These are phyloP conservation scores for Cyberlindnera petersonii DNA, from an alignment of 805 yeast species.

Conservation along the genomic window DNA sequence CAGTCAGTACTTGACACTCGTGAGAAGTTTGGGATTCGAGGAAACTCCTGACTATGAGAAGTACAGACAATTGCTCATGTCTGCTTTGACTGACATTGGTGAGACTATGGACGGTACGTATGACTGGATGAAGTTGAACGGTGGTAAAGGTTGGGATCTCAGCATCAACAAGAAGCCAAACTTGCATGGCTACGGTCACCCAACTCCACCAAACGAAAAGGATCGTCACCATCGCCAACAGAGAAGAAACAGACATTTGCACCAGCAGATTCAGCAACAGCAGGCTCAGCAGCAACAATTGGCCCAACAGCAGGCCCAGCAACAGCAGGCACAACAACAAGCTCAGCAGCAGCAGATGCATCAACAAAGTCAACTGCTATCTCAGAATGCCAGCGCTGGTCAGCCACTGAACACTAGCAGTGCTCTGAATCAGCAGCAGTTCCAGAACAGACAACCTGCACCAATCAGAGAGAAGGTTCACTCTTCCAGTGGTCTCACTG, in stretches of 20 bases:
- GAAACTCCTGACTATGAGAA: slow-evolving; percentile 77
- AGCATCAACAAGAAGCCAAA: slow-evolving; percentile 72
- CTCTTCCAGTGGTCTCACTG: slow-evolving; percentile 21
- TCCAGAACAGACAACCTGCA: slow-evolving; percentile 29
- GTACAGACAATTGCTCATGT: slow-evolving; percentile 56
- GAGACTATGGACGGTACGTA: slow-evolving; percentile 63
- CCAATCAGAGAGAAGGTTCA: slow-evolving; percentile 29
- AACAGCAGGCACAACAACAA: slow-evolving; percentile 21
- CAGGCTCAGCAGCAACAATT: slow-evolving; percentile 19
- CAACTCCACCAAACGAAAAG: slow-evolving; percentile 43
- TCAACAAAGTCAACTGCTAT: slow-evolving; percentile 17
- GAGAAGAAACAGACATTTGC: slow-evolving; percentile 27
- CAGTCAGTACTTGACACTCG: slow-evolving; percentile 68
- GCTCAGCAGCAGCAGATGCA: slow-evolving; percentile 9
- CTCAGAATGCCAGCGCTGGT: slow-evolving; percentile 17
- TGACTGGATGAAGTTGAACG: slow-evolving; percentile 79
- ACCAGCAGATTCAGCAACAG: slow-evolving; percentile 26
- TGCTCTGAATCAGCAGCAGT: slow-evolving; percentile 28
- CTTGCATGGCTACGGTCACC: slow-evolving; percentile 78
- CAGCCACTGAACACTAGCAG: slow-evolving; percentile 17
- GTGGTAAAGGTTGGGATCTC: slow-evolving; percentile 82
- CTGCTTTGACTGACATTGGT: slow-evolving; percentile 53
- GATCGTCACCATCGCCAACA: slow-evolving; percentile 29
- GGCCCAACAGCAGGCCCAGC: slow-evolving; percentile 17
- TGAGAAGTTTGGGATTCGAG: slow-evolving; percentile 66